phyloP scores from a whole-genome alignment of 139 green algal genomes.

The Haematococcus lacustris region DNA sequence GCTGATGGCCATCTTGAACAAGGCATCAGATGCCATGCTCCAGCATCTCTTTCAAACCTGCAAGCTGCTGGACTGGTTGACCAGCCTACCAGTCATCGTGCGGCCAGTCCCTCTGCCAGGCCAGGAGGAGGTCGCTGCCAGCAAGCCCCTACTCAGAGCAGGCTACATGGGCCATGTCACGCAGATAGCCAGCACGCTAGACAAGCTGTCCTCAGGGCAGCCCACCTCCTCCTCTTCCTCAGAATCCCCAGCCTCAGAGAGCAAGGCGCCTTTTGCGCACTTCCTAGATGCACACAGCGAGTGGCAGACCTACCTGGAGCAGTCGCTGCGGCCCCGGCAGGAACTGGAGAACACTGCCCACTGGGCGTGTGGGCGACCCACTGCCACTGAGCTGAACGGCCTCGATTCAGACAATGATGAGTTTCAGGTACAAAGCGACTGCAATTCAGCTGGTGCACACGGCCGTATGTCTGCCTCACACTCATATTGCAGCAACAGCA shows the following conservation, averaged over 20 bases:
- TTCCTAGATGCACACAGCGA: too few species aligned
- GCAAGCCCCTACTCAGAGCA: conserved; percentile 45
- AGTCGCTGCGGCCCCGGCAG: conserved; percentile 30
- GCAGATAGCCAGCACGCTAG: conserved; percentile 52
- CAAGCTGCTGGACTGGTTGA: conserved; percentile 57
- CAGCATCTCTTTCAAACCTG: conserved; percentile 59
- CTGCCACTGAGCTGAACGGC: conserved; percentile 23
- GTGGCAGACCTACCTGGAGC: conserved; percentile 44
- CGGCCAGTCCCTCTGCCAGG: conserved; percentile 24
- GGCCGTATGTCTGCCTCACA: too few species aligned
- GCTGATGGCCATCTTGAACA: conserved; percentile 38
- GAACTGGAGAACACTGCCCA: conserved; percentile 47
- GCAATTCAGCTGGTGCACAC: too few species aligned
- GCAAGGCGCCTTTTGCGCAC: too few species aligned
- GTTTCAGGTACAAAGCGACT: conserved; percentile 41
- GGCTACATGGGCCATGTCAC: conserved; percentile 84
- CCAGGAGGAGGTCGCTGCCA: conserved; percentile 16
- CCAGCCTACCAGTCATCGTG: conserved; percentile 42
- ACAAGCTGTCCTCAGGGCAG: conserved; percentile 5
- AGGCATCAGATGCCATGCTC: conserved; percentile 35
- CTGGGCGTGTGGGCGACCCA: conserved; percentile 58
- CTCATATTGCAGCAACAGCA: too few species aligned
- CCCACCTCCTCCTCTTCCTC: too few species aligned
- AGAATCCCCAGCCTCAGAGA: too few species aligned
- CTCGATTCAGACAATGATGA: conserved; percentile 49